Percentiles rank a stretch among this genome's conserved stretches.
Evolutionary conservation across 768 basidiomycete species (phyloP).

Genomic region (Pulveroboletus sp.): DNA sequence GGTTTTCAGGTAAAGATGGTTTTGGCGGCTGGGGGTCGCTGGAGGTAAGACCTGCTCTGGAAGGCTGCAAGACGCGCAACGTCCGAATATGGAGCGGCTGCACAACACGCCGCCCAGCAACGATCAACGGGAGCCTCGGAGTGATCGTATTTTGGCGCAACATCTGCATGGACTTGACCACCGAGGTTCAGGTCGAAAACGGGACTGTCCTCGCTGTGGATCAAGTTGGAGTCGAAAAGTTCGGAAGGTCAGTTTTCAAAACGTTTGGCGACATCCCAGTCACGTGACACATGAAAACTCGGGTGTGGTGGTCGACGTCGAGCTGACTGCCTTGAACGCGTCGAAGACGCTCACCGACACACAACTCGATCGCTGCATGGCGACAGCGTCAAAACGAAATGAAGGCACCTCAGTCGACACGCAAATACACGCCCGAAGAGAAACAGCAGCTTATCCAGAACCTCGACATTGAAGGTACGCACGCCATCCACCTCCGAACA

Average conservation of each 20-base stretch:
- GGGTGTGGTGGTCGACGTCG: no score
- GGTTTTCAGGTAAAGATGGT: neutral
- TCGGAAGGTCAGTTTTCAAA: no score
- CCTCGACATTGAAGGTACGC: conserved; percentile 72
- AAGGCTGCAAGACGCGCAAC: conserved; percentile 4
- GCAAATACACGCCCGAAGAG: conserved; percentile 57
- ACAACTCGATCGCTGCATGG: neutral
- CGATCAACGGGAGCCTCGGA: conserved; percentile 8
- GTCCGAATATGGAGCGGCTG: conserved; percentile 11
- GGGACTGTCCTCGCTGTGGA: no score
- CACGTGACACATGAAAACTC: no score
- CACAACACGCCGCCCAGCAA: conserved; percentile 16
- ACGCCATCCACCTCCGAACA: neutral
- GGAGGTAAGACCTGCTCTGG: neutral
- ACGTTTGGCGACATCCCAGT: no score
- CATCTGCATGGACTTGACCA: conserved; percentile 6
- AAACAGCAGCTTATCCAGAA: conserved; percentile 72
- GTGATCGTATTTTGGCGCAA: conserved; percentile 1
- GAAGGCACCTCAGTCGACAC: conserved; percentile 17
- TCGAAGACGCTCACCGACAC: neutral
- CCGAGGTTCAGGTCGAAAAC: neutral
- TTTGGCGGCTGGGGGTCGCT: neutral
- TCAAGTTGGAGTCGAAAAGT: no score
- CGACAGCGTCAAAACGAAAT: conserved; percentile 7
- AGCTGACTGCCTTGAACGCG: neutral